A percentile compares a stretch with the other conserved stretches of the same genome.
Evolutionary conservation across 1,139 yeast species (phyloP).

Genomic region (Yamadazyma kanchanaburiensis): DNA sequence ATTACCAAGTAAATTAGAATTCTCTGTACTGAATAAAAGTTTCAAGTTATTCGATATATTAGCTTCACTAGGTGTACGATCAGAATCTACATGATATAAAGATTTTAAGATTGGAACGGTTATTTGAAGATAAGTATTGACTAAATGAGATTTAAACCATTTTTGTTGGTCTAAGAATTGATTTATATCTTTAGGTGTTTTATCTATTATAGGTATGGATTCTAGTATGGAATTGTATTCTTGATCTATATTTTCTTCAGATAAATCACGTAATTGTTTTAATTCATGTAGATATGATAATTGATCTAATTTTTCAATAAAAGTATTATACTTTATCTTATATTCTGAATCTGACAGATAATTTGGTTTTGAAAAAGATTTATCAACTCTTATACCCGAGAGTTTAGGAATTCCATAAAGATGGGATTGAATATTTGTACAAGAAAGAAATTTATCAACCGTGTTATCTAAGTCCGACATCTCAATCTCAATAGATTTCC

Average conservation of each 20-base stretch:
- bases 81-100: conserved; percentile 26
- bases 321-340: conserved; percentile 16
- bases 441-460: conserved; percentile 11
- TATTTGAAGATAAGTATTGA: conserved; percentile 23
- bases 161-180: conserved; percentile 2
- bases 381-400: conserved; percentile 2
- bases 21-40: conserved; percentile 14
- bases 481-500: conserved; percentile 4
- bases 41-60: conserved; percentile 22
- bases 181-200: conserved; percentile 3
- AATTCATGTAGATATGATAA: conserved; percentile 29
- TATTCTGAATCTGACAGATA: conserved; percentile 15
- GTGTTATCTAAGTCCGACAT: conserved; percentile 10
- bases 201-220: no score
- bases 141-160: conserved; percentile 23
- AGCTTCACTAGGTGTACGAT: conserved; percentile 28
- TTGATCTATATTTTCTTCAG: conserved; percentile 12
- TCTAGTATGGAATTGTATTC: no score
- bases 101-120: conserved; percentile 31
- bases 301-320: conserved; percentile 23
- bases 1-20: conserved; percentile 10
- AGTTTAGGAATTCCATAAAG: conserved; percentile 25
- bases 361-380: neutral
- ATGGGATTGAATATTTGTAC: conserved; percentile 20
- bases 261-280: conserved; percentile 14